phyloP scores from a whole-genome alignment of 768 basidiomycete genomes.

The Candolleomyces efflorescens region DNA sequence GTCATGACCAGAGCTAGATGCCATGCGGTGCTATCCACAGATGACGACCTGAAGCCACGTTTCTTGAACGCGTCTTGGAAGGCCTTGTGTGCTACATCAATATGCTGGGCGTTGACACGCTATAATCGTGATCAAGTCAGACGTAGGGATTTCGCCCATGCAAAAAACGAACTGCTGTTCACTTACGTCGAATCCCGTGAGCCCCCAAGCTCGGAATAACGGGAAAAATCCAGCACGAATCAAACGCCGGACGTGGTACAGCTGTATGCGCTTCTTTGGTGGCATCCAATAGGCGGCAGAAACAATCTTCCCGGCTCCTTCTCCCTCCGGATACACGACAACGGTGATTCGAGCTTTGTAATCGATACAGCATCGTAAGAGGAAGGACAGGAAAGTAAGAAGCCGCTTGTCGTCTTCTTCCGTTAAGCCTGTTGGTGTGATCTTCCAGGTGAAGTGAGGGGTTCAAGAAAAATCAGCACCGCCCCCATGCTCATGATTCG shows the following conservation, averaged over 20 bases:
- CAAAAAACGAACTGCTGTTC: no score
- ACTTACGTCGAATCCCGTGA: constrained; percentile 16
- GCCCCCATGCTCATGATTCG: no score
- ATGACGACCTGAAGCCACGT: no score
- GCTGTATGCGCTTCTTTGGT: constrained; percentile 19
- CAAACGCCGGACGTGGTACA: constrained; percentile 18
- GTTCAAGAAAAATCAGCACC: no score
- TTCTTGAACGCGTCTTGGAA: constrained; percentile 16
- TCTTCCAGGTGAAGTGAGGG: not conserved
- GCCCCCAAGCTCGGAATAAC: constrained; percentile 17
- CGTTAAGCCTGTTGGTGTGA: not conserved
- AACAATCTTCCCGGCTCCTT: constrained; percentile 14
- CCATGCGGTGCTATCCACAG: constrained; percentile 2
- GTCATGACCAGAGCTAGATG: constrained; percentile 14
- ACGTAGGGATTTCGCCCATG: no score
- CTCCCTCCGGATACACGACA: constrained; percentile 10
- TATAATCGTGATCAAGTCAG: no score
- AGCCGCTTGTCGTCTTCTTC: not conserved
- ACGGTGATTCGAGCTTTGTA: constrained; percentile 23
- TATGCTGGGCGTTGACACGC: no score
- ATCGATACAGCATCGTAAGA: constrained; percentile 15
- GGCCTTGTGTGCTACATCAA: constrained; percentile 10
- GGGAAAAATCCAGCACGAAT: constrained; percentile 16
- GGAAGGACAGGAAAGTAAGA: constrained; percentile 4
- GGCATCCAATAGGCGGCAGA: constrained; percentile 23